These are phyloP conservation scores for Hypholoma sublateritium DNA, from an alignment of 768 basidiomycete genomes.

Conservation along the genomic window DNA sequence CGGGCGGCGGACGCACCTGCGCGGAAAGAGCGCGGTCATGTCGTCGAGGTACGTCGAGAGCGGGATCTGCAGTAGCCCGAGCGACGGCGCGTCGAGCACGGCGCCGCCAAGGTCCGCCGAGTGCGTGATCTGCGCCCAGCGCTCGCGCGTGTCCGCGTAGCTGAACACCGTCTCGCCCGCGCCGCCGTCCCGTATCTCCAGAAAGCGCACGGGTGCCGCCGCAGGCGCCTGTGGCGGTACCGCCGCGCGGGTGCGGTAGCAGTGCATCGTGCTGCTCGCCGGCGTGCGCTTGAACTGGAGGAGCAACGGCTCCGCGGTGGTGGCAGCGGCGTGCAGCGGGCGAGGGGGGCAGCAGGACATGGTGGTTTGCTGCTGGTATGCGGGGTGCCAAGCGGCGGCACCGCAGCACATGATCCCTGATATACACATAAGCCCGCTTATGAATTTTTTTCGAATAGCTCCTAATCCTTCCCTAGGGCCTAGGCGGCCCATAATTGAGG, in stretches of 20 bases:
- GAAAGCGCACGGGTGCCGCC: background rate
- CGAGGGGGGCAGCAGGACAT: background rate
- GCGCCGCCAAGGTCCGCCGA: background rate
- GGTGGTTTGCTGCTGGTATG: background rate
- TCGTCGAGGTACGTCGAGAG: background rate
- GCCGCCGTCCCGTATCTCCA: background rate
- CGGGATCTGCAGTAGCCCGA: background rate
- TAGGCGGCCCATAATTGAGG: too few relatives aligned
- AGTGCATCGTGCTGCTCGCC: background rate
- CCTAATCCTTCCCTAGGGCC: too few relatives aligned
- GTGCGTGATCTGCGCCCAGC: background rate
- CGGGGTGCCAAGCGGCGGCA: background rate
- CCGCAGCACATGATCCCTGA: too few relatives aligned
- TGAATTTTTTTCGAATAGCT: too few relatives aligned
- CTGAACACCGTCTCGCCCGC: background rate
- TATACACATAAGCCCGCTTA: too few relatives aligned
- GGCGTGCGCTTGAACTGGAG: background rate
- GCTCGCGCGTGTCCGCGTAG: background rate
- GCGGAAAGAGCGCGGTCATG: background rate
- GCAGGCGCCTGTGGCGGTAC: background rate
- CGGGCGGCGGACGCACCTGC: background rate
- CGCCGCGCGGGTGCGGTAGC: background rate
- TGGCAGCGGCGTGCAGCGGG: background rate
- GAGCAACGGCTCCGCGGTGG: background rate
- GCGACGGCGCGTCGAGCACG: background rate